A percentile compares a stretch with the other conserved stretches of the same genome.
These are phyloP conservation scores for Panaeolus cyanescens DNA, from an alignment of 768 basidiomycete species.

Conservation along the genomic window DNA sequence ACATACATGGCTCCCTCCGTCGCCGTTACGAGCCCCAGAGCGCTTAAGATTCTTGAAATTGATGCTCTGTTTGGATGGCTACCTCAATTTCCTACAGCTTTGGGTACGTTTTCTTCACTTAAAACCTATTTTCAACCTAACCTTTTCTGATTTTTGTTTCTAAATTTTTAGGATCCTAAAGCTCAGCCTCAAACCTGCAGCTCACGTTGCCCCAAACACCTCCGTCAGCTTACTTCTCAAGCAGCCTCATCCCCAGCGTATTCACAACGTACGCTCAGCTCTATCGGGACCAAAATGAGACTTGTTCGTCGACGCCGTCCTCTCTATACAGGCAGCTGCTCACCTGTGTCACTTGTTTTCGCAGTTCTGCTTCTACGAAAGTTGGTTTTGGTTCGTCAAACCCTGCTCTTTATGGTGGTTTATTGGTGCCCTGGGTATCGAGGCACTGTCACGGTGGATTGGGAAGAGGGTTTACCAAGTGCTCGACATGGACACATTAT, in stretches of 20 bases:
- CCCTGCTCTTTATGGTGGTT: background rate
- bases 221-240: background rate
- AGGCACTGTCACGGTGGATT: background rate
- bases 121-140: background rate
- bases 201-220: background rate
- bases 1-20: constrained; percentile 60
- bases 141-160: background rate
- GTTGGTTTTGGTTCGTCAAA: background rate
- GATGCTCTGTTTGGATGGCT: background rate
- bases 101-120: background rate
- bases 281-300: background rate
- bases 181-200: background rate
- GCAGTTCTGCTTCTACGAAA: background rate
- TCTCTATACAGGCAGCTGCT: background rate
- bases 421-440: background rate
- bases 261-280: background rate
- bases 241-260: background rate
- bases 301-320: background rate
- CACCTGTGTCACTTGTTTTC: background rate
- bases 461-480: background rate
- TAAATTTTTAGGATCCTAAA: background rate
- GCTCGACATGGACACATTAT: background rate
- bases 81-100: background rate
- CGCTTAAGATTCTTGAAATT: background rate
- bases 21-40: constrained; percentile 44